phyloP scores from a whole-genome alignment of 148 eudicot species.

The Vaccinium darrowii region DNA sequence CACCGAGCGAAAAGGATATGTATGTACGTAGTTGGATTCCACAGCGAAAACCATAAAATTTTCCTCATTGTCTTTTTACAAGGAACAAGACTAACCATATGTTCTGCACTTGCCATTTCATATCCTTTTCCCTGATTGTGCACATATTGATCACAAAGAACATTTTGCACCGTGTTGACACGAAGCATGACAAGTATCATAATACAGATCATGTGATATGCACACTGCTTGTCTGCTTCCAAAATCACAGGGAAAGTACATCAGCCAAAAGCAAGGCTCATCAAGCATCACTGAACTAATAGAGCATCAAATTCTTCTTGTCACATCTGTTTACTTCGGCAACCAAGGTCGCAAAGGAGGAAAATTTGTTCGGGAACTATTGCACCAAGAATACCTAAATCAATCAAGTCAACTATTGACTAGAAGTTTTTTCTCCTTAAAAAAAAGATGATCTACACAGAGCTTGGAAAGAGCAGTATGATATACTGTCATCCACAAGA shows the following conservation, averaged over 20 bases:
- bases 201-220: background rate
- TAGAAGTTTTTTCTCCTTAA: background rate
- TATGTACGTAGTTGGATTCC: too few relatives aligned
- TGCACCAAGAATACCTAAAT: background rate
- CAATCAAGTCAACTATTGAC: conserved; percentile 1
- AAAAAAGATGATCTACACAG: background rate
- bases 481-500: background rate
- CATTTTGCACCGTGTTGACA: background rate
- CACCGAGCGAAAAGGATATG: too few relatives aligned
- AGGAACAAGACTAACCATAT: too few relatives aligned
- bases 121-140: too few relatives aligned
- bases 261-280: background rate
- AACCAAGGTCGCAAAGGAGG: background rate
- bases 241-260: background rate
- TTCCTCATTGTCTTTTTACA: too few relatives aligned
- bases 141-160: background rate
- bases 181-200: background rate
- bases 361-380: background rate
- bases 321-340: background rate
- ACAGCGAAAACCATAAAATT: too few relatives aligned
- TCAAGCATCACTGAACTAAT: background rate
- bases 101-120: too few relatives aligned
- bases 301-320: background rate
- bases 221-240: background rate
- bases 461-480: background rate